These are phyloP conservation scores for Nephelium lappaceum DNA, from an alignment of 345 rosid species.

Conservation along the genomic window DNA sequence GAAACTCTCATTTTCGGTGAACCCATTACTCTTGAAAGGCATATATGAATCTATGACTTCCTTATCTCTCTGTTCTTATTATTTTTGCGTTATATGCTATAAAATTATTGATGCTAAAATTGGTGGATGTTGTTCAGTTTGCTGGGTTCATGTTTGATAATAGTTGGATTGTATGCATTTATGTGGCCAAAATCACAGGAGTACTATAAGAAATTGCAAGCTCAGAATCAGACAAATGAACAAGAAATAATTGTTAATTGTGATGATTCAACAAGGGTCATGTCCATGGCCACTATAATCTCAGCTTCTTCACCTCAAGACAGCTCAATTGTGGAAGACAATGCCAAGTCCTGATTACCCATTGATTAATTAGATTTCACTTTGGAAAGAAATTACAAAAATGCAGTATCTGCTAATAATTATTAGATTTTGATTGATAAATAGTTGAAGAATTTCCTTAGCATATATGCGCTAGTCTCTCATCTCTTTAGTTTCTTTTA, in stretches of 20 bases:
- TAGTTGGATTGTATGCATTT: constrained; percentile 48
- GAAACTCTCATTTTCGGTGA: constrained; percentile 43
- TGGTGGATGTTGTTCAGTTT: constrained; percentile 30
- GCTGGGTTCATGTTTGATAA: constrained; percentile 39
- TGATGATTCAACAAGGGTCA: neutral
- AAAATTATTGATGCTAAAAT: neutral
- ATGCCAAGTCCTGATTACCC: too few species aligned
- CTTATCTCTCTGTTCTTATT: neutral
- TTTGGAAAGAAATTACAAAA: too few species aligned
- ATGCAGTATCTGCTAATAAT: too few species aligned
- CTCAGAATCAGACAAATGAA: neutral
- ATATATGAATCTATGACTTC: neutral
- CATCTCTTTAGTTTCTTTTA: too few species aligned
- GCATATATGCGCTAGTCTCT: too few species aligned
- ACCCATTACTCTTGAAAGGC: constrained; percentile 42
- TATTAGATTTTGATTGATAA: too few species aligned
- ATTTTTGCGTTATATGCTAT: neutral
- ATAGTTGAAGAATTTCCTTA: too few species aligned
- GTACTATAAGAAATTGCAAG: constrained; percentile 3
- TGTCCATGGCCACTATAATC: neutral
- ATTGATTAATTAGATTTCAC: too few species aligned
- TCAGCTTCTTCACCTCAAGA: neutral
- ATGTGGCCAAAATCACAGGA: constrained; percentile 43
- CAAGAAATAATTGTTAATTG: neutral
- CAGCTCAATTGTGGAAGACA: too few species aligned